Conservation (phyloP, 2,329 filamentous ascomycete genomes). For the Colletotrichum echinochloae region DNA sequence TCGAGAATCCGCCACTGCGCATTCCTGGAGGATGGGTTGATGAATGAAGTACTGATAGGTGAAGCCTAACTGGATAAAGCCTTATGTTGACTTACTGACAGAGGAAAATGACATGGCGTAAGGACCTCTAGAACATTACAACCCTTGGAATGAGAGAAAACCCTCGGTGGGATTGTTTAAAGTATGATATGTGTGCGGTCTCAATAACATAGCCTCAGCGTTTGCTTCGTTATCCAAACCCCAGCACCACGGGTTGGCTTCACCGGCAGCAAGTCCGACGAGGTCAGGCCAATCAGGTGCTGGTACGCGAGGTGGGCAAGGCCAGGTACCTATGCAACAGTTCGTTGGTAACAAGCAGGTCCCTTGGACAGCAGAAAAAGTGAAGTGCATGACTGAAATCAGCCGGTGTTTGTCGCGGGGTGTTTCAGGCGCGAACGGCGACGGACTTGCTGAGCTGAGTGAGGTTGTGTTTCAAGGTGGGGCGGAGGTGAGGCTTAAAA, state of each 20-base stretch:
- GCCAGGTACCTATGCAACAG: not conserved
- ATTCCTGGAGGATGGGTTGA: slow-evolving; percentile 16
- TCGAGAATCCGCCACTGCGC: not conserved
- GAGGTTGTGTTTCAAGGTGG: slow-evolving; percentile 30
- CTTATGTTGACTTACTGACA: too few species aligned
- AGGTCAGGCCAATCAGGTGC: not conserved
- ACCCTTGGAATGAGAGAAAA: too few species aligned
- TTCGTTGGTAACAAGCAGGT: not conserved
- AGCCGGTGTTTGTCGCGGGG: not conserved
- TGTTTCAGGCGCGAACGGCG: slow-evolving; percentile 12
- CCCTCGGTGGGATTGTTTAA: too few species aligned
- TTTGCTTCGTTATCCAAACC: too few species aligned
- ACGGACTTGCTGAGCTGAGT: not conserved
- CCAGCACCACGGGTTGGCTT: too few species aligned
- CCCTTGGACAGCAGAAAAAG: not conserved
- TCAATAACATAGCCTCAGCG: too few species aligned
- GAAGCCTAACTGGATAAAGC: too few species aligned
- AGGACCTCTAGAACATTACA: too few species aligned
- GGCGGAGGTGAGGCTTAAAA: slow-evolving; percentile 33
- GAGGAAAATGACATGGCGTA: too few species aligned
- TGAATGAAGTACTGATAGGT: not conserved
- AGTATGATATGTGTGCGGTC: too few species aligned
- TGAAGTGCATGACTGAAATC: not conserved
- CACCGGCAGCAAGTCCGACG: not conserved
- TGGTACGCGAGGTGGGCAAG: too few species aligned